Evolutionary conservation across 1,139 yeast genomes (phyloP).

Genomic region (Hemisphaericaspora xylanilytica): DNA sequence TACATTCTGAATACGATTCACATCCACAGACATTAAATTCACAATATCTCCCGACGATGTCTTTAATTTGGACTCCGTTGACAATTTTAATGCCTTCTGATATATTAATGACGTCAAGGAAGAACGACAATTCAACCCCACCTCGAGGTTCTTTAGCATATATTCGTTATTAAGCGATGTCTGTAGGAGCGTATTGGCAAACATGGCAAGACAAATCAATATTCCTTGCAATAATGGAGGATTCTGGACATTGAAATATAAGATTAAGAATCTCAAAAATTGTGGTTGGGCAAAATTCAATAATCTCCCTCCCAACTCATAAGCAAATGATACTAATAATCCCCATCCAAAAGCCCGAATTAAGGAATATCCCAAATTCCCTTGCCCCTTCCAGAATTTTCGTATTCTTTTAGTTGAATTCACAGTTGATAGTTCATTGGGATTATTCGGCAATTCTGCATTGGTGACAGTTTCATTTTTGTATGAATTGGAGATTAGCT

Average conservation of each 20-base stretch:
- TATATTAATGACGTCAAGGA: constrained; percentile 48
- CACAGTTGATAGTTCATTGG: constrained; percentile 45
- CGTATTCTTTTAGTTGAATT: constrained; percentile 17
- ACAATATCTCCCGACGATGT: constrained; percentile 35
- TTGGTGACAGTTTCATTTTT: constrained; percentile 45
- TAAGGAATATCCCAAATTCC: constrained; percentile 43
- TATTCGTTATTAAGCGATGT: constrained; percentile 52
- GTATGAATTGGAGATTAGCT: constrained; percentile 49
- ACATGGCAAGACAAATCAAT: constrained; percentile 50
- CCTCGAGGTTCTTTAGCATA: constrained; percentile 49
- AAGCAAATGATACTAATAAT: constrained; percentile 40
- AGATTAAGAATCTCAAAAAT: constrained; percentile 45
- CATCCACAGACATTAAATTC: constrained; percentile 34
- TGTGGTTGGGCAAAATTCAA: constrained; percentile 57
- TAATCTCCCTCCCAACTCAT: constrained; percentile 45
- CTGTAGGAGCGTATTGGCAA: constrained; percentile 43
- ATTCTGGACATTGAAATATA: constrained; percentile 38
- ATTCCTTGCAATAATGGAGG: constrained; percentile 52
- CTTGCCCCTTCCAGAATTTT: constrained; percentile 24
- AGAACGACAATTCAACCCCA: constrained; percentile 53
- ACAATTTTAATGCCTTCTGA: constrained; percentile 28
- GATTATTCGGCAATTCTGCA: constrained; percentile 56
- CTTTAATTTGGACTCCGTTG: constrained; percentile 28
- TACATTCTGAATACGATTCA: constrained; percentile 22
- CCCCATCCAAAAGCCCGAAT: constrained; percentile 48